Conservation (phyloP, 805 yeast species). For the Candida alai region DNA sequence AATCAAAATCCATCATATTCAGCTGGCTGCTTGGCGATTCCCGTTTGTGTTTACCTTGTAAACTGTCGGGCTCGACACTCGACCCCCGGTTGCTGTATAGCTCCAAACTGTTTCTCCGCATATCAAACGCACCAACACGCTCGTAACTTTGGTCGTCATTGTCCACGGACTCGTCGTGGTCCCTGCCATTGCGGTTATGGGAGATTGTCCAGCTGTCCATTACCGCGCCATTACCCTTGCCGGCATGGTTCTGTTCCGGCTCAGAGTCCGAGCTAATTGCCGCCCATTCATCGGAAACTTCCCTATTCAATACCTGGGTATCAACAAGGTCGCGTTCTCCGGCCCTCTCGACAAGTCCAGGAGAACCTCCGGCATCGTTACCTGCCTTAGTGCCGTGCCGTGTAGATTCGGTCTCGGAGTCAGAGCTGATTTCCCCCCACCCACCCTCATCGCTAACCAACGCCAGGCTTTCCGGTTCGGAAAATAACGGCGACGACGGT, state of each 20-base stretch:
- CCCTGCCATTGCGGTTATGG: constrained; percentile 1
- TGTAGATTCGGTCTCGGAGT: constrained; percentile 2
- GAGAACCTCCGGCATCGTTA: too few species aligned
- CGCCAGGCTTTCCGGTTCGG: too few species aligned
- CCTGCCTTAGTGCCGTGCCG: too few species aligned
- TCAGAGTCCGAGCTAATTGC: constrained; percentile 2
- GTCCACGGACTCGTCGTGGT: neutral
- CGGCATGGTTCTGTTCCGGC: too few species aligned
- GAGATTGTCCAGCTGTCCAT: too few species aligned
- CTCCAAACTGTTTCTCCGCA: constrained; percentile 10
- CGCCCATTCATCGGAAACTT: constrained; percentile 4
- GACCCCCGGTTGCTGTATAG: constrained; percentile 3
- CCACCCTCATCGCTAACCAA: too few species aligned
- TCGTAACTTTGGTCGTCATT: constrained; percentile 2
- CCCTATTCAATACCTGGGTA: constrained; percentile 2
- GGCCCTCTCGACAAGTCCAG: too few species aligned
- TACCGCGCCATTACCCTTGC: too few species aligned
- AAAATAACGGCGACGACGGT: too few species aligned
- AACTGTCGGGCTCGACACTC: constrained; percentile 3
- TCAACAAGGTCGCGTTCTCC: too few species aligned
- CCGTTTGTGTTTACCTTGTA: neutral
- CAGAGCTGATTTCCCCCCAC: constrained; percentile 3
- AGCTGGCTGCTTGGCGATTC: constrained; percentile 5
- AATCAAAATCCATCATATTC: constrained; percentile 20
- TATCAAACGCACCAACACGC: constrained; percentile 2